Evolutionary conservation across 2,329 filamentous ascomycete species (phyloP).

Genomic region (Aspergillus phoenicis): DNA sequence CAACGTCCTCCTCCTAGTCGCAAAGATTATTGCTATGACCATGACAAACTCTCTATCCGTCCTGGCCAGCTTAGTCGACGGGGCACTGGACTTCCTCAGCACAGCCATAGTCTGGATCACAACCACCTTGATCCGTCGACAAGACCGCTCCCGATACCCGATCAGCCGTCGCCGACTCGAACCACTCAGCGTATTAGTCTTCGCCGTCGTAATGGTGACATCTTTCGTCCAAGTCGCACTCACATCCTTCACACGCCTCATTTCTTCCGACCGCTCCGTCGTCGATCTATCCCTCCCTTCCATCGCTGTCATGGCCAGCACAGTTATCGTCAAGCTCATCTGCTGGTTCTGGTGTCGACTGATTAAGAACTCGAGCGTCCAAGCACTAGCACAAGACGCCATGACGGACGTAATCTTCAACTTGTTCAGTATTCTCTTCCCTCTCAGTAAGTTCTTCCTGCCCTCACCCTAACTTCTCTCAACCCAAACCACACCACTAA

Average conservation of each 20-base stretch:
- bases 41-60: constrained; percentile 70
- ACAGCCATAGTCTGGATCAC: constrained; percentile 66
- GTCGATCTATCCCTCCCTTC: constrained; percentile 74
- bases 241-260: constrained; percentile 61
- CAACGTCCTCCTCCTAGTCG: constrained; percentile 71
- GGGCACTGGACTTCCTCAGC: constrained; percentile 67
- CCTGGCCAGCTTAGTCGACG: constrained; percentile 67
- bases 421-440: constrained; percentile 83
- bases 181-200: constrained; percentile 66
- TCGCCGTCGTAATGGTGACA: constrained; percentile 68
- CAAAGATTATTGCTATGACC: constrained; percentile 76
- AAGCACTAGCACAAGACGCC: constrained; percentile 71
- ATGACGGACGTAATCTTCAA: constrained; percentile 88
- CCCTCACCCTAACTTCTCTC: too few species aligned
- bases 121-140: constrained; percentile 60
- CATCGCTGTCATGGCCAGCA: constrained; percentile 77
- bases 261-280: constrained; percentile 63
- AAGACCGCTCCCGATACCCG: constrained; percentile 65
- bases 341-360: constrained; percentile 89
- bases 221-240: constrained; percentile 65
- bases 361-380: constrained; percentile 82
- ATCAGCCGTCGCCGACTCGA: constrained; percentile 65
- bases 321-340: constrained; percentile 76
- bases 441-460: constrained; percentile 53
- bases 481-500: not conserved